Evolutionary conservation across 441 rosid species (phyloP).

Genomic region (Populus hybrid): DNA sequence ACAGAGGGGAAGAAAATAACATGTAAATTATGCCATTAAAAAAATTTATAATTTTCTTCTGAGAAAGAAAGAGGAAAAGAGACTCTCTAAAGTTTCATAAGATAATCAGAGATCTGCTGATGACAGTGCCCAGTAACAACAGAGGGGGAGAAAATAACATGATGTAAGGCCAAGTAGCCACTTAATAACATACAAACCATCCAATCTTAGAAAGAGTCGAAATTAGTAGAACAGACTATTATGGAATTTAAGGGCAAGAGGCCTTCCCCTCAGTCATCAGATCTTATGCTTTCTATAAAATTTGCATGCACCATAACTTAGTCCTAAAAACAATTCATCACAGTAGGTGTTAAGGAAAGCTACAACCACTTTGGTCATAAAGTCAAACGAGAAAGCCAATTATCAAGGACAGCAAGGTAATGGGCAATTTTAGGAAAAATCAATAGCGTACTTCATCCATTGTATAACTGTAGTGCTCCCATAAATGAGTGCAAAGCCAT

Average conservation of each 20-base stretch:
- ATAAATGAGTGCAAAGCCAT: constrained; percentile 70
- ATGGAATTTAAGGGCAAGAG: too few relatives aligned
- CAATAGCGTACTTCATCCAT: constrained; percentile 48
- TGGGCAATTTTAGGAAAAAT: not conserved
- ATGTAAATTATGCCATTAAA: not conserved
- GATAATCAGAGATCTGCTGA: too few relatives aligned
- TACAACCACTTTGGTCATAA: not conserved
- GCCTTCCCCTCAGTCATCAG: too few relatives aligned
- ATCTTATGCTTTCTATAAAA: too few relatives aligned
- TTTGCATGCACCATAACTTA: not conserved
- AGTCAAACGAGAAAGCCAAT: not conserved
- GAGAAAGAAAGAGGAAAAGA: not conserved
- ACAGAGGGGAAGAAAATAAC: constrained; percentile 8
- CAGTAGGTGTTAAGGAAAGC: not conserved
- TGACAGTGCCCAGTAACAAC: too few relatives aligned
- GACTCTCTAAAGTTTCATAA: too few relatives aligned
- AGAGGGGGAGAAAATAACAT: too few relatives aligned
- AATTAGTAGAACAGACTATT: too few relatives aligned
- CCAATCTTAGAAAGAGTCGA: too few relatives aligned
- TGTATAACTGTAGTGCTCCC: constrained; percentile 68
- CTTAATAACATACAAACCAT: too few relatives aligned
- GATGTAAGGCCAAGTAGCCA: too few relatives aligned
- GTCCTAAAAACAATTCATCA: not conserved
- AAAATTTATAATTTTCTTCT: not conserved
- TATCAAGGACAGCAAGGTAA: not conserved